Evolutionary conservation across 768 basidiomycete genomes (phyloP).

Genomic region (Rickenella mellea): DNA sequence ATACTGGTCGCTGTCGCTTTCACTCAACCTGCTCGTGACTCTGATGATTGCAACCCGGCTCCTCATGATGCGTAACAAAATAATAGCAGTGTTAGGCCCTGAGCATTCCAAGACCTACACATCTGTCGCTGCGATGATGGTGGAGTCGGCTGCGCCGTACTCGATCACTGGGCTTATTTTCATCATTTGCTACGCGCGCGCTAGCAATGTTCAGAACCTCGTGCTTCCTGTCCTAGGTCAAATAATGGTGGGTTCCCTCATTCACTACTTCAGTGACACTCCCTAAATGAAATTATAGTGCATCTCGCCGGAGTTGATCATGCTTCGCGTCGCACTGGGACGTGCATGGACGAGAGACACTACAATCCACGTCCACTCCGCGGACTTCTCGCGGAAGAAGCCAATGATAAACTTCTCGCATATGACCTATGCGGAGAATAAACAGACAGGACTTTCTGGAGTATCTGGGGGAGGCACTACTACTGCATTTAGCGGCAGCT

Average conservation of each 20-base stretch:
- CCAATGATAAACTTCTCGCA: no score
- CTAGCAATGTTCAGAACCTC: slow-evolving; percentile 20
- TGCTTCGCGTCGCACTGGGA: slow-evolving; percentile 22
- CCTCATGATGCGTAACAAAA: slow-evolving; percentile 14
- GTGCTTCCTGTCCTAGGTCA: slow-evolving; percentile 24
- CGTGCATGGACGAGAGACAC: slow-evolving; percentile 22
- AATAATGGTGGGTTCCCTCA: slow-evolving; percentile 6
- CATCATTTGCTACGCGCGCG: slow-evolving; percentile 18
- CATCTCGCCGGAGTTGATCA: slow-evolving; percentile 24
- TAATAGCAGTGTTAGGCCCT: slow-evolving; percentile 13
- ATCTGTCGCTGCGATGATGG: slow-evolving; percentile 19
- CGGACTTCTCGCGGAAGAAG: no score
- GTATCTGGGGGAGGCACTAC: no score
- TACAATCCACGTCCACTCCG: no score
- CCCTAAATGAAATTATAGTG: slow-evolving; percentile 12
- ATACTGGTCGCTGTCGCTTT: slow-evolving; percentile 24
- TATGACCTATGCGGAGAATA: no score
- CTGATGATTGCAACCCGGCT: slow-evolving; percentile 22
- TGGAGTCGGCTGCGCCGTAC: slow-evolving; percentile 26
- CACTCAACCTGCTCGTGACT: slow-evolving; percentile 23
- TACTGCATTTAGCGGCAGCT: no score
- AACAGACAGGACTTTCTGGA: no score
- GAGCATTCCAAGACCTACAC: slow-evolving; percentile 17
- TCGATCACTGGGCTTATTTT: slow-evolving; percentile 18
- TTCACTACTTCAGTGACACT: background rate